phyloP scores from a whole-genome alignment of 352 stramenopile species.

The Globisporangium carolinianum region DNA sequence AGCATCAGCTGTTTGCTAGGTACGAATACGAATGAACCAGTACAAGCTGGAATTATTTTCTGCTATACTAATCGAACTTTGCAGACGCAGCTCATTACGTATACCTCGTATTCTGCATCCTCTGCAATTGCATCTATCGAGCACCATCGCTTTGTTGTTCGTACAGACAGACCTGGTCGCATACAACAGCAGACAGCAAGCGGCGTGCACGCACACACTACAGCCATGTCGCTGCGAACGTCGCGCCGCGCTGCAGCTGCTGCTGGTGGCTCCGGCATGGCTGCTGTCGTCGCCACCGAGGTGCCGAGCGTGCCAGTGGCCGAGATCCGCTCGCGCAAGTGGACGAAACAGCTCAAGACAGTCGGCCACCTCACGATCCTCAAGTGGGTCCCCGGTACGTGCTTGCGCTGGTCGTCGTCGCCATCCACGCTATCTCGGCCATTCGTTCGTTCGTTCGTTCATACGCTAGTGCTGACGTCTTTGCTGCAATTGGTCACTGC shows the following conservation, averaged over 20 bases:
- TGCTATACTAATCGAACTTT: too few relatives aligned
- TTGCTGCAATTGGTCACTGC: too few relatives aligned
- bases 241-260: conserved; percentile 22
- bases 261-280: conserved; percentile 15
- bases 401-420: background rate
- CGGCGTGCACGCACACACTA: background rate
- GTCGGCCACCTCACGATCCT: conserved; percentile 66
- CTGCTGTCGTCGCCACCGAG: background rate
- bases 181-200: too few relatives aligned
- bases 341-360: conserved; percentile 57
- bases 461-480: background rate
- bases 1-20: too few relatives aligned
- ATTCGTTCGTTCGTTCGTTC: conserved; percentile 2
- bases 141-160: too few relatives aligned
- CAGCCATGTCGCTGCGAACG: conserved; percentile 39
- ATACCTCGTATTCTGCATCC: too few relatives aligned
- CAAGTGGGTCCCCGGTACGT: conserved; percentile 68
- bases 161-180: too few relatives aligned
- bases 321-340: conserved; percentile 70
- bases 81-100: too few relatives aligned
- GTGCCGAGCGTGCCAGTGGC: conserved; percentile 37
- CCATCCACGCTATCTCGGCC: background rate
- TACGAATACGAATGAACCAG: too few relatives aligned
- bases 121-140: too few relatives aligned
- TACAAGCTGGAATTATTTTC: too few relatives aligned